Evolutionary conservation across 345 rosid genomes (phyloP).

Genomic region (Gossypium anomalum): DNA sequence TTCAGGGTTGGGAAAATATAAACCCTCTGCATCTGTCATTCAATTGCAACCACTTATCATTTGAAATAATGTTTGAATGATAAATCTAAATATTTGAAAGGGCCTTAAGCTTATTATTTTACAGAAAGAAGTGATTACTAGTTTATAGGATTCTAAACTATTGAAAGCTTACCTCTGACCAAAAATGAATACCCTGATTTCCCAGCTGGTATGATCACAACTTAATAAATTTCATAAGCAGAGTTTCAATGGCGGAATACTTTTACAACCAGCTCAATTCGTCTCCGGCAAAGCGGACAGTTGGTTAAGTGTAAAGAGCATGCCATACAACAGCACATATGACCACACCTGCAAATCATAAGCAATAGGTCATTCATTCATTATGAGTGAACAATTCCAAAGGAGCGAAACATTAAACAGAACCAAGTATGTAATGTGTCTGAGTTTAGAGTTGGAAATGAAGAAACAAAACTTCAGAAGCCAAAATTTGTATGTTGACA

Average conservation of each 20-base stretch:
- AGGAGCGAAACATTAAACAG: neutral
- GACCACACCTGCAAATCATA: conserved; percentile 72
- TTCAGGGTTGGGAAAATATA: neutral
- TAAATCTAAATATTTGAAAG: neutral
- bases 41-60: neutral
- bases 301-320: conserved; percentile 67
- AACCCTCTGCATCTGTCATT: neutral
- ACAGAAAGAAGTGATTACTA: conserved; percentile 9
- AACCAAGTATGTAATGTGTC: neutral
- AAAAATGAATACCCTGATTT: conserved; percentile 2
- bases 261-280: conserved; percentile 78
- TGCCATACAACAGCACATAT: conserved; percentile 85
- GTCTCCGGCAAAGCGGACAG: conserved; percentile 86
- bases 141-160: neutral
- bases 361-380: neutral
- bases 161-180: neutral
- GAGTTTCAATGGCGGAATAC: conserved; percentile 66
- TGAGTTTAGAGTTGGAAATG: neutral
- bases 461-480: conserved; percentile 5
- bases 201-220: conserved; percentile 6
- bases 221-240: neutral
- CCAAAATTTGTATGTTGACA: neutral
- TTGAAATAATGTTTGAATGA: neutral
- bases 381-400: neutral
- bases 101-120: neutral